Evolutionary conservation across 192 early-diverging fungal genomes (phyloP).

Genomic region (Coemansia sp.): DNA sequence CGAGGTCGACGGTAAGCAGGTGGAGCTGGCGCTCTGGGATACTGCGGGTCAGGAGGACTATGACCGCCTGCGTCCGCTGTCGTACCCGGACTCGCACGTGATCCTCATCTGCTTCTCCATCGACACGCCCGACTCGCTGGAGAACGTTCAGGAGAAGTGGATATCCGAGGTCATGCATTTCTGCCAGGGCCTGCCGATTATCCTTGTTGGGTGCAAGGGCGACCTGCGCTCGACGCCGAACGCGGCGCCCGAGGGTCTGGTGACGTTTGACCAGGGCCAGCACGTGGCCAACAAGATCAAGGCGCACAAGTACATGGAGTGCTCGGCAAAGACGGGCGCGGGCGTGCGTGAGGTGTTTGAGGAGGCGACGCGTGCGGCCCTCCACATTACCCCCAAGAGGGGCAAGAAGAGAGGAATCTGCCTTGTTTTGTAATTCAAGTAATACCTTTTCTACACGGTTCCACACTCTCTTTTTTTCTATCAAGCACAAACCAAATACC

Average conservation of each 20-base stretch:
- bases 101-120: constrained; percentile 93
- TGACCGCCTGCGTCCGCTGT: constrained; percentile 88
- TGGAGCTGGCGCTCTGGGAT: constrained; percentile 95
- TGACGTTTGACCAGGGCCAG: constrained; percentile 59
- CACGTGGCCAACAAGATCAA: constrained; percentile 79
- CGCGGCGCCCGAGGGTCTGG: constrained; percentile 44
- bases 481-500: neutral
- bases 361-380: constrained; percentile 80
- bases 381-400: constrained; percentile 53
- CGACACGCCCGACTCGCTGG: constrained; percentile 76
- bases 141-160: constrained; percentile 65
- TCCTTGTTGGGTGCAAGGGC: constrained; percentile 47
- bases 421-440: constrained; percentile 38
- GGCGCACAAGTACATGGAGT: constrained; percentile 85
- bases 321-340: constrained; percentile 60
- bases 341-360: constrained; percentile 57
- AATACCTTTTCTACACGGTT: neutral
- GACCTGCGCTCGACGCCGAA: constrained; percentile 37
- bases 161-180: constrained; percentile 31
- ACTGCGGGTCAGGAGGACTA: constrained; percentile 98
- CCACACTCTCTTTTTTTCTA: neutral
- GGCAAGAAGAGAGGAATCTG: constrained; percentile 39
- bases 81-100: constrained; percentile 90
- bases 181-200: constrained; percentile 18
- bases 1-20: constrained; percentile 69